Evolutionary conservation across 2,329 filamentous ascomycete species (phyloP).

Genomic region (Domatiomyces globalis): DNA sequence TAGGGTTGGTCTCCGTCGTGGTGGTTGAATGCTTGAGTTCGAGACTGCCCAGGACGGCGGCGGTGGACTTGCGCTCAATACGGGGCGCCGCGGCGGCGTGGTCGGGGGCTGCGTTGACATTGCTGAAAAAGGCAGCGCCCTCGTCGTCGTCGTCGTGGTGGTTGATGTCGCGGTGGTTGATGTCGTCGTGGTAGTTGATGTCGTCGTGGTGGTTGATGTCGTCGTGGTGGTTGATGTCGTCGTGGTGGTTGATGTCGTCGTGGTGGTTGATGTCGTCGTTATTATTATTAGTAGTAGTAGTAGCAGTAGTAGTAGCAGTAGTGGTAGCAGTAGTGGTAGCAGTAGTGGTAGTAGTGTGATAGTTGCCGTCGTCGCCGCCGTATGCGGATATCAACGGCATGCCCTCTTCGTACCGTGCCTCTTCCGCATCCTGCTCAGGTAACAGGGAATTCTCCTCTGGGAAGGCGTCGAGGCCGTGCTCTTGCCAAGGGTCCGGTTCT

Average conservation of each 20-base stretch:
- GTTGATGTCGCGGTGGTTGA: not conserved
- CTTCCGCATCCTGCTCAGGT: not conserved
- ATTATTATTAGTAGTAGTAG: not conserved
- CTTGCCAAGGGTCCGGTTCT: not conserved
- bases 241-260: not conserved
- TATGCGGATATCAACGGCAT: constrained; percentile 10
- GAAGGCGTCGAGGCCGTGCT: not conserved
- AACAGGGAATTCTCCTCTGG: not conserved
- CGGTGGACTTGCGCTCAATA: not conserved
- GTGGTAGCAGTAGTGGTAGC: too few relatives aligned
- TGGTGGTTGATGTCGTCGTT: not conserved
- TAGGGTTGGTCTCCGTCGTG: too few relatives aligned
- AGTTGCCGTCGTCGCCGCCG: not conserved
- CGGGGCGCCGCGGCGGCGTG: not conserved
- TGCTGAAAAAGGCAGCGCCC: constrained; percentile 9
- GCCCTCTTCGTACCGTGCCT: constrained; percentile 15
- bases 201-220: too few relatives aligned
- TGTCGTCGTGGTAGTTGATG: too few relatives aligned
- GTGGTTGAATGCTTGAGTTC: not conserved
- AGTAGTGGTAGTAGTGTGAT: not conserved
- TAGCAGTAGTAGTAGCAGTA: too few relatives aligned
- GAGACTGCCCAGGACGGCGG: not conserved
- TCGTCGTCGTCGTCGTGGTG: constrained; percentile 6
- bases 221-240: not conserved
- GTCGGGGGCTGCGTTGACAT: constrained; percentile 3